Base-by-base conservation (phyloP, 129 eudicot species). In the Smallanthus sonchifolius region DNA sequence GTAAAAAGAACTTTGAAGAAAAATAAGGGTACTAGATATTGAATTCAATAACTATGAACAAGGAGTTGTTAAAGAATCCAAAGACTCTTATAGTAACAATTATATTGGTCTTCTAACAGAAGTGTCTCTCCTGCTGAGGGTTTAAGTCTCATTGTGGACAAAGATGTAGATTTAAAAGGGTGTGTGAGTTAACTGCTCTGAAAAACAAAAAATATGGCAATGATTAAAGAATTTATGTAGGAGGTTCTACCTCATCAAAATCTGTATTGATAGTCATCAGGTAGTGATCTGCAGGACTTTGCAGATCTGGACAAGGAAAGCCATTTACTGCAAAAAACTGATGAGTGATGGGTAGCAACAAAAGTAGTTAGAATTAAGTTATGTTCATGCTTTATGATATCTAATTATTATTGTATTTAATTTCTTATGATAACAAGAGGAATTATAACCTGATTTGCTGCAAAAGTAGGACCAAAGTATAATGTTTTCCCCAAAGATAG, bases 251-350 rank as follows among this genome's bases (percentile, higher is more conserved):
- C 92, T 81, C 84, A 72, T 83, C 85, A 81, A 87, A 87, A 69
- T 90, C 92, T 10, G 87, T 81, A 79, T 90, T 90, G 68, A 90
- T 85, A 10, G 85, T 83, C 72, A 80, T 70, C 36, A 90, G 92
- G 78, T 69, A 87, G 70, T 90, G 92, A 83, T 90, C 92, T 9
- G 88, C 82, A 6, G 96, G 92, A 64, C 82, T 85, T 67, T 81
- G 85, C 36, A 69, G 79, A 65, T 72, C 76, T 36, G 90, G 87
- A 73, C 92, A 87, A 2, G 92, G 78, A 70, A 90, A 90, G 15
- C 92, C 90, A 81, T 77, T 85, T 68, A n/a, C 62, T 64, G 86
- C 84, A 68, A 90, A 90, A 81, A 90, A 85, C 96, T 90, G 71
- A 60, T 38, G n/a, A n/a, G n/a, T n/a, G n/a, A n/a, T n/a, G n/a